Percentiles rank a stretch among this genome's conserved stretches.
Conservation (phyloP, 2,329 filamentous ascomycete species). For the Hypoxylon sp. region DNA sequence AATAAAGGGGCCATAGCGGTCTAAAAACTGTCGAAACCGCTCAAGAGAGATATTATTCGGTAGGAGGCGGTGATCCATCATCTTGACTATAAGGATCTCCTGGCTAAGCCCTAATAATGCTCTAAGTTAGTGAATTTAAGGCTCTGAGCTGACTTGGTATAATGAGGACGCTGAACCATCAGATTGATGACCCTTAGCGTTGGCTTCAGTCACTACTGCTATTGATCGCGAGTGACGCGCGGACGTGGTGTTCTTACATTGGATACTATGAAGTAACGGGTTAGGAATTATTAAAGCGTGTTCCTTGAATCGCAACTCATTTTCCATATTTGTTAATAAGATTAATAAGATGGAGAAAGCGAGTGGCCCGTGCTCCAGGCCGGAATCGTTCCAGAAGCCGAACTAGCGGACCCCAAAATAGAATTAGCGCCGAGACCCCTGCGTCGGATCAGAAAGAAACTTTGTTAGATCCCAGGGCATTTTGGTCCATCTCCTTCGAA, state of each 20-base stretch:
- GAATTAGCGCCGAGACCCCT: conserved; percentile 36
- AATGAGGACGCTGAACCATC: background rate
- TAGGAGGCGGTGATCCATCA: conserved; percentile 39
- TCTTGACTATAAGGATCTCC: conserved; percentile 21
- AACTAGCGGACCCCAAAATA: conserved; percentile 24
- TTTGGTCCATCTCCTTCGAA: conserved; percentile 34
- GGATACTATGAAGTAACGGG: background rate
- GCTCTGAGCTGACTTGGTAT: background rate
- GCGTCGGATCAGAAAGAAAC: conserved; percentile 32
- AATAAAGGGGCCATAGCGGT: conserved; percentile 57
- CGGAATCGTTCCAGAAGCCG: conserved; percentile 34
- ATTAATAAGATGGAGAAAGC: conserved; percentile 8
- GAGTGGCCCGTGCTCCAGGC: conserved; percentile 8
- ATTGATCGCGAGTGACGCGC: background rate
- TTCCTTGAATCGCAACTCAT: background rate
- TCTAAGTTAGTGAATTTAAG: background rate
- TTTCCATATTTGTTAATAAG: background rate
- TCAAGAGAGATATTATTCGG: conserved; percentile 48
- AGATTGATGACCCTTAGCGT: background rate
- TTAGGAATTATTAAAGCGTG: background rate
- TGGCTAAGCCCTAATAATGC: background rate
- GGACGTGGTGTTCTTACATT: background rate
- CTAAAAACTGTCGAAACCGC: conserved; percentile 56
- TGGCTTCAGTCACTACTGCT: background rate
- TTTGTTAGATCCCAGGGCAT: conserved; percentile 1